Base-by-base conservation (phyloP, 805 yeast genomes). In the Ogataea philodendri region DNA sequence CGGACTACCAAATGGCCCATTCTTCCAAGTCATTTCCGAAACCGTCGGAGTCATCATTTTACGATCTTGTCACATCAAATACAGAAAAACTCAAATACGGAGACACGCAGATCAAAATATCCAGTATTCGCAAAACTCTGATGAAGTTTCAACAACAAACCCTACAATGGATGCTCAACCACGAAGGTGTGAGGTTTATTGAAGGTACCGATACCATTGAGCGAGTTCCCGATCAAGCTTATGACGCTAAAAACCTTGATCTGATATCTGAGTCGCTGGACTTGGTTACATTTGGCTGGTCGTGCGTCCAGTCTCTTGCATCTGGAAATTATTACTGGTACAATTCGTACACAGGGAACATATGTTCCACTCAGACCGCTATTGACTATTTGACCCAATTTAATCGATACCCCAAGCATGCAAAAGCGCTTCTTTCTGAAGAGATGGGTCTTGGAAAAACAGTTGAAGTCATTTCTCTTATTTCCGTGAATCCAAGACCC, bases 401-500 rank as follows among this genome's bases (percentile, higher is more conserved):
- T 0, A 35, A 48, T 1, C 32, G 33, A 11, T 16, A 29, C 4
- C 36, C 30, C 7, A 47, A 51, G 6, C 50, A 53, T 3, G 79
- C 74, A 0, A 67, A 70, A 32, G 96, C 94, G 0, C 62, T 93
- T 6, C 58, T 93, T 21, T 83, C 93, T 1, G 98, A 90, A 52
- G 98, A 93, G 59, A 93, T 93, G 98, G 98, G 98, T 0, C 69
- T 93, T 6, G 98, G 98, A 0, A 93, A 93, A 54, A 90, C 98
- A 0, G 78, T 93, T 4, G 98, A 93, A 55, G 67, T 88, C 9
- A 66, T 85, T 2, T 67, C 95, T 0, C 62, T 90, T 24, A 61
- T 83, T 0, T 53, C 78, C 2, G 52, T 79, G 32, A 82, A 93
- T 55, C 78, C 66, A 20, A 61, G 96, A 10, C 67, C 70, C 1